Evolutionary conservation across 2,329 filamentous ascomycete genomes (phyloP), one percentile per base, ranked within the genome.

Genomic region (Byssothecium circinans): DNA sequence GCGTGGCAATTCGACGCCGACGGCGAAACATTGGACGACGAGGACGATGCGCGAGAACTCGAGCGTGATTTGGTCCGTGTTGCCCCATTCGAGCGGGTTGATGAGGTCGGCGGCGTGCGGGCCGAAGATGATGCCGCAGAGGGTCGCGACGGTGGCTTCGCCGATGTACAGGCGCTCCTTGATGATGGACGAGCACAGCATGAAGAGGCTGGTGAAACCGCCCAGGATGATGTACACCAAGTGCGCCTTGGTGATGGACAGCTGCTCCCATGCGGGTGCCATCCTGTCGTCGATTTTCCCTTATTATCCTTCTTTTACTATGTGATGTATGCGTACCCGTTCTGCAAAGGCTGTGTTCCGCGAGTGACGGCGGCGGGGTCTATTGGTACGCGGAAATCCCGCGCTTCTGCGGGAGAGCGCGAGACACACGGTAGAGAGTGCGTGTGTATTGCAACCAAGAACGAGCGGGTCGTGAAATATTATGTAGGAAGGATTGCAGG

Each of bases 121-220:
- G 0, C 91, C 90, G 63, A 95, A 95, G 61, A 94, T 91, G 70
- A 95, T 86, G 56, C 90, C 90, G 66, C 88, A 90, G 40, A 95
- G 74, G 2, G 90, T 95, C 41, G 91, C 90, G 36, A 99, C 89
- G 1, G 94, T 97, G 41, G 94, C 94, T 80, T 99, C 94, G 68
- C 94, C 94, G 71, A 99, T 99, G 77, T 99, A 99, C 67, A 97
- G 82, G 71, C 89, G 88, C 79, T 99, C 94, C 79, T 99, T 99
- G 76, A 99, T 95, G 67, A 97, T 85, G 45, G 95, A 90, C 50
- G 94, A 99, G 73, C 91, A 96, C 50, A 99, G 80, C 94, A 99
- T 99, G 77, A 99, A 99, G 62, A 99, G 78, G 51, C 88, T 91
- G 60, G 94, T 99, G 77, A 99, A 99, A 71, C 92, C 94, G 65